Evolutionary conservation across 2,329 filamentous ascomycete genomes (phyloP).

Genomic region (Hymenoscyphus scutula): DNA sequence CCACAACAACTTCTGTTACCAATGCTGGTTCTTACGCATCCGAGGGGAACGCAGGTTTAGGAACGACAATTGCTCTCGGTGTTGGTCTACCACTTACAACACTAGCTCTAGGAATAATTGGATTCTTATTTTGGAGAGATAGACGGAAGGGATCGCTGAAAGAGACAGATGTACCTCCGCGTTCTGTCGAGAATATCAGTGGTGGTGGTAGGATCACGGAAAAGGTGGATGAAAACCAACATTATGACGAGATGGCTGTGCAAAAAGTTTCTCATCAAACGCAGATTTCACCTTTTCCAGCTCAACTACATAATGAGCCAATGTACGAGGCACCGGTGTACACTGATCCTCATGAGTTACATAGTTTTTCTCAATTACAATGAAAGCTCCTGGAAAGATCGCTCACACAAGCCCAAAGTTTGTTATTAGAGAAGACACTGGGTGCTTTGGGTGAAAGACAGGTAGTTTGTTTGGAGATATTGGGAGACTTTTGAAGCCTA

Average conservation of each 20-base stretch:
- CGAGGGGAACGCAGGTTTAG: slow-evolving; percentile 6
- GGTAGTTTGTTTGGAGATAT: neutral
- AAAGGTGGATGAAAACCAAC: neutral
- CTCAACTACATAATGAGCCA: neutral
- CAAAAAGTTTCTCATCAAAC: too few relatives aligned
- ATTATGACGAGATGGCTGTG: too few relatives aligned
- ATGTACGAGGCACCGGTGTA: neutral
- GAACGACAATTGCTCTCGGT: slow-evolving; percentile 21
- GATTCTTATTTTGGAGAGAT: slow-evolving; percentile 21
- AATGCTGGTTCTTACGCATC: neutral
- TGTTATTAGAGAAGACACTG: neutral
- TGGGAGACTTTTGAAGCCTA: too few relatives aligned
- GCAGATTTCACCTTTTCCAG: too few relatives aligned
- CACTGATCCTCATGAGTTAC: neutral
- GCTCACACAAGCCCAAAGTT: neutral
- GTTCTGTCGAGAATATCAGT: too few relatives aligned
- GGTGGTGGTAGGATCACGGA: neutral
- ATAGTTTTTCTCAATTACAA: neutral
- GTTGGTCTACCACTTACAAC: slow-evolving; percentile 22
- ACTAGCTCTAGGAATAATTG: slow-evolving; percentile 19
- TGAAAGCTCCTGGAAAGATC: neutral
- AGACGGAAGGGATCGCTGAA: slow-evolving; percentile 9
- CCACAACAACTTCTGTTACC: neutral
- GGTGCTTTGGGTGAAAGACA: neutral
- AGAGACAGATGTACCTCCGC: neutral